Conservation (phyloP, 2,329 filamentous ascomycete species). For the Trichophyton simii region DNA sequence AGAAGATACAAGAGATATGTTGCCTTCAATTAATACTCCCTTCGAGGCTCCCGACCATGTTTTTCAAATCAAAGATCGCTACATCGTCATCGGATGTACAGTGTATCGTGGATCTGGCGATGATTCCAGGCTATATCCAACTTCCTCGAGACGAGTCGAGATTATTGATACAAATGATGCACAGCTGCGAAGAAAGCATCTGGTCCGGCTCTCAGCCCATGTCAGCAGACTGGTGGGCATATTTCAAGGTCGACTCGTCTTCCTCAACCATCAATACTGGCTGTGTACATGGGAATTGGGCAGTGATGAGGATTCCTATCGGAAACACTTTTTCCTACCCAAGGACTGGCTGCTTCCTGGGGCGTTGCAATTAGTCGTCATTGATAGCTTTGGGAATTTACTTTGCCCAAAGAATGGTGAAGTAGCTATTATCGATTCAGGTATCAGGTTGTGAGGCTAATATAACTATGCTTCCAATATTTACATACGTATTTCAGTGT, state of each 20-base stretch:
- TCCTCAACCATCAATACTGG: conserved; percentile 16
- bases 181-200: not conserved
- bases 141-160: not conserved
- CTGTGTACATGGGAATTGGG: conserved; percentile 15
- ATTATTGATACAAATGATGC: conserved; percentile 1
- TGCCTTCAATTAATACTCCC: too few species aligned
- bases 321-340: conserved; percentile 19
- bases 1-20: too few species aligned
- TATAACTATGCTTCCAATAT: too few species aligned
- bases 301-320: conserved; percentile 6
- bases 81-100: not conserved
- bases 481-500: too few species aligned
- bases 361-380: conserved; percentile 13
- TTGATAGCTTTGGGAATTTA: conserved; percentile 15
- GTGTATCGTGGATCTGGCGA: not conserved
- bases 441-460: too few species aligned
- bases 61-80: too few species aligned
- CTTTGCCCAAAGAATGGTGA: conserved; percentile 20
- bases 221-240: conserved; percentile 8
- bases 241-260: conserved; percentile 9
- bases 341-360: conserved; percentile 20
- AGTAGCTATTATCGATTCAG: conserved; percentile 13
- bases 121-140: not conserved
- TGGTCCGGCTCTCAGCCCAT: not conserved
- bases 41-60: too few species aligned